phyloP scores from a whole-genome alignment of 495 filamentous ascomycete genomes.

The Penicillium argentinense region DNA sequence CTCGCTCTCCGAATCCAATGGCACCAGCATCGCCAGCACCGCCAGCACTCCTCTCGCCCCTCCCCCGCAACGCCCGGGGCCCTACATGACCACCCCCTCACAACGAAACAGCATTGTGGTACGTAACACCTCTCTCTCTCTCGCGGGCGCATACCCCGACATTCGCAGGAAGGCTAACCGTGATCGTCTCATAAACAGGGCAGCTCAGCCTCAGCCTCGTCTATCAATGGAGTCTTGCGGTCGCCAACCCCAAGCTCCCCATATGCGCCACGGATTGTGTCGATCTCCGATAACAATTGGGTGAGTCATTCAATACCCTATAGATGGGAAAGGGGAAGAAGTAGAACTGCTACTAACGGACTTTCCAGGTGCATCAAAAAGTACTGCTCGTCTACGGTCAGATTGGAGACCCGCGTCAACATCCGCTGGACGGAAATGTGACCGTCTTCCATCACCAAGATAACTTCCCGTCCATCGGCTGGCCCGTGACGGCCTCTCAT shows the following conservation, averaged over 20 bases:
- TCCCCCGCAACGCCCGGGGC: constrained; percentile 46
- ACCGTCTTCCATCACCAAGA: constrained; percentile 82
- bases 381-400: constrained; percentile 77
- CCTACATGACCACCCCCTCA: constrained; percentile 38
- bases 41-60: constrained; percentile 36
- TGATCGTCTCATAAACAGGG: constrained; percentile 23
- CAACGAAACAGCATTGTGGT: constrained; percentile 53
- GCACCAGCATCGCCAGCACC: constrained; percentile 11
- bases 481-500: constrained; percentile 82
- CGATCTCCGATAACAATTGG: constrained; percentile 78
- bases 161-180: too few species aligned
- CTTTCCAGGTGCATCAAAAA: constrained; percentile 78
- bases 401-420: constrained; percentile 69
- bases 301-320: too few species aligned
- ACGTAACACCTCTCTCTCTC: constrained; percentile 19
- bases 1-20: constrained; percentile 47
- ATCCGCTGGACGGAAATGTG: constrained; percentile 73
- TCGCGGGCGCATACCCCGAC: too few species aligned
- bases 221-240: constrained; percentile 51
- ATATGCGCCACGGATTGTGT: constrained; percentile 74
- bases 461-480: constrained; percentile 72
- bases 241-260: constrained; percentile 63
- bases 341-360: constrained; percentile 2
- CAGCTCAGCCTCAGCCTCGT: constrained; percentile 44
- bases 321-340: too few species aligned